Evolutionary conservation across 1,139 yeast species (phyloP).

Genomic region (Magnusiomyces paraingens): DNA sequence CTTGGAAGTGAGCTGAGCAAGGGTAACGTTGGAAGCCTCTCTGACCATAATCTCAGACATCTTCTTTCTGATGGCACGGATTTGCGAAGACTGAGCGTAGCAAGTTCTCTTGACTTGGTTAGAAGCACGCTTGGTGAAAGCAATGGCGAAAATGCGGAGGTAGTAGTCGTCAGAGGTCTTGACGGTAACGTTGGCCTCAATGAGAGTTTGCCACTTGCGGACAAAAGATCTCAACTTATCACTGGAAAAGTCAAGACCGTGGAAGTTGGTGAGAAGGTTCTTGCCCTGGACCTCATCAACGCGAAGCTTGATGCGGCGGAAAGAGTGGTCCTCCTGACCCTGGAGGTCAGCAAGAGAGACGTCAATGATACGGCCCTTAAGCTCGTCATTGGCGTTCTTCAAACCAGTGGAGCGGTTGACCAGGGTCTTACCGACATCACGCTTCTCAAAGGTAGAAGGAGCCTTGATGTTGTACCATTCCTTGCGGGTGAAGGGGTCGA

Average conservation of each 20-base stretch:
- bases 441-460: slow-evolving; percentile 89
- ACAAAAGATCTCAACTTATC: slow-evolving; percentile 87
- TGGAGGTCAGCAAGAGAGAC: slow-evolving; percentile 84
- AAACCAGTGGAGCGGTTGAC: slow-evolving; percentile 93
- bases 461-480: slow-evolving; percentile 95
- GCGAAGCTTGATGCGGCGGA: slow-evolving; percentile 84
- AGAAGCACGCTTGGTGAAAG: slow-evolving; percentile 86
- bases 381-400: slow-evolving; percentile 84
- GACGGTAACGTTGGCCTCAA: slow-evolving; percentile 86
- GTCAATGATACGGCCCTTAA: slow-evolving; percentile 86
- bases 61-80: slow-evolving; percentile 82
- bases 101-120: slow-evolving; percentile 89
- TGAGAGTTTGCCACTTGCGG: slow-evolving; percentile 90
- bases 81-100: slow-evolving; percentile 85
- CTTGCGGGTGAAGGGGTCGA: slow-evolving; percentile 92
- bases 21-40: slow-evolving; percentile 77
- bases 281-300: slow-evolving; percentile 92
- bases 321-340: slow-evolving; percentile 88
- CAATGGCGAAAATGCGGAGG: slow-evolving; percentile 82
- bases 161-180: slow-evolving; percentile 90
- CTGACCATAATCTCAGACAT: slow-evolving; percentile 80
- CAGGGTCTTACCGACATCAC: slow-evolving; percentile 90
- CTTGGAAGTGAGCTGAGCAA: slow-evolving; percentile 82
- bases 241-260: slow-evolving; percentile 87
- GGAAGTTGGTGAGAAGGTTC: slow-evolving; percentile 91